Conservation (phyloP, 2,329 filamentous ascomycete genomes). For the Chaetomium globosum region DNA sequence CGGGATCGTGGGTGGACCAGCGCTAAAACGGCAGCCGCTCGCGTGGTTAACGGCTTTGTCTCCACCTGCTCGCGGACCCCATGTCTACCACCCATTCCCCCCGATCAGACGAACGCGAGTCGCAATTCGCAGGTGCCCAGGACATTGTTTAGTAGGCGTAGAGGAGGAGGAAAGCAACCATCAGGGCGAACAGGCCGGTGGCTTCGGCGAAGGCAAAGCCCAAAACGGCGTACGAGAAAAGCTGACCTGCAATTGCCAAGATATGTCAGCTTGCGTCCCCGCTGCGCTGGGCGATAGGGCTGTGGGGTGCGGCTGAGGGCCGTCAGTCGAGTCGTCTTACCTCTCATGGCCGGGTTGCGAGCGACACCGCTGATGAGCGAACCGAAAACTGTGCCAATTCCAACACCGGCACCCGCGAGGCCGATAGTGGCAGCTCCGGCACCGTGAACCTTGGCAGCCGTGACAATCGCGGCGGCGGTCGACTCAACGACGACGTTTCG, state of each 20-base stretch:
- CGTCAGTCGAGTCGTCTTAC: conserved; percentile 22
- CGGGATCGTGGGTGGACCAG: conserved; percentile 12
- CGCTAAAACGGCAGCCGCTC: conserved; percentile 18
- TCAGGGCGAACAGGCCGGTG: conserved; percentile 60
- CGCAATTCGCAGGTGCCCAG: neutral
- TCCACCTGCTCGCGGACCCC: conserved; percentile 14
- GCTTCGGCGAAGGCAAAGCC: conserved; percentile 67
- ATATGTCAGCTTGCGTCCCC: conserved; percentile 20
- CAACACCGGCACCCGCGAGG: conserved; percentile 36
- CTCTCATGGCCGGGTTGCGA: conserved; percentile 35
- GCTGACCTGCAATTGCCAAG: conserved; percentile 30
- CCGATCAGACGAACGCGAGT: neutral
- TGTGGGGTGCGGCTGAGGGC: neutral
- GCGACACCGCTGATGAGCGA: conserved; percentile 35
- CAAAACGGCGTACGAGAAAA: conserved; percentile 63
- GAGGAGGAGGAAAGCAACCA: conserved; percentile 37
- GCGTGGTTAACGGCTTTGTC: conserved; percentile 20
- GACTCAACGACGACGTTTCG: conserved; percentile 39
- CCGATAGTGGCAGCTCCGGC: conserved; percentile 37
- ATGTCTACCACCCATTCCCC: conserved; percentile 7
- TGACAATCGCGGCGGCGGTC: conserved; percentile 34
- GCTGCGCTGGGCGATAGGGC: neutral
- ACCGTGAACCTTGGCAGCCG: conserved; percentile 36
- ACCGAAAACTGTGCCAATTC: conserved; percentile 36
- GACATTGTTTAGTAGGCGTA: conserved; percentile 34